Evolutionary conservation across 768 basidiomycete genomes (phyloP), one percentile per base, ranked within the genome.

Genomic region (Tulasnella sp.): DNA sequence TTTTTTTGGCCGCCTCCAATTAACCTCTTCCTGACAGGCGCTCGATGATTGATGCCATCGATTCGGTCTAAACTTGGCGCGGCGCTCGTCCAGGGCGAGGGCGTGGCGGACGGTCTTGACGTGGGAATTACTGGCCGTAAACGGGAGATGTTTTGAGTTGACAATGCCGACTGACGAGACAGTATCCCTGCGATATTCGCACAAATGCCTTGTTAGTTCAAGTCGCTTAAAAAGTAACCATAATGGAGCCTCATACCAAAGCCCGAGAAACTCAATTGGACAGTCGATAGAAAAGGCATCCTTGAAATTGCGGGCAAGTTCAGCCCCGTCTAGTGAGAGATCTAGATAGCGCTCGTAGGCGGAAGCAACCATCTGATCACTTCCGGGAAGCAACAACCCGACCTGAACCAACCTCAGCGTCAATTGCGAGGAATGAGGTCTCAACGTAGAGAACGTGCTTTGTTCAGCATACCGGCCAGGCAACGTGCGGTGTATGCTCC

Each of bases 51-150:
- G 10, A 78, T 79, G 78, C 78, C 79, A 80, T 1, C 12, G 27
- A 40, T 80, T 79, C 1, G 79, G 38, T 27, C 39, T 27, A 77
- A 80, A 80, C 44, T 80, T 80, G 10, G 80, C 80, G 24, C 80
- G 80, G 31, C 44, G 80, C 52, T 80, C 80, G 72, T 80, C 80
- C 31, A 80, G 39, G 27, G 80, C 36, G 27, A 82, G 12, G 4
- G 82, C 82, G 34, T 83, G 83, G 0, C 83, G 78, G 76, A 84
- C 83, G 71, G 39, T 52, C 40, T 76, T 76, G 81, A 83, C 80
- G 46, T 75, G 78, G 0, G 74, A 78, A 12, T 82, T 76, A 21
- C 80, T 80, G 19, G 40, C 7, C 0, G 82, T 79, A 77, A 84
- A 83, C 1, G 84, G 84, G 0, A 84, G 81, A 7, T 80, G 80